Percentiles rank a stretch among this genome's conserved stretches.
Conservation (phyloP, 2,329 filamentous ascomycete species). For the Phaeosphaeriaceae sp. region DNA sequence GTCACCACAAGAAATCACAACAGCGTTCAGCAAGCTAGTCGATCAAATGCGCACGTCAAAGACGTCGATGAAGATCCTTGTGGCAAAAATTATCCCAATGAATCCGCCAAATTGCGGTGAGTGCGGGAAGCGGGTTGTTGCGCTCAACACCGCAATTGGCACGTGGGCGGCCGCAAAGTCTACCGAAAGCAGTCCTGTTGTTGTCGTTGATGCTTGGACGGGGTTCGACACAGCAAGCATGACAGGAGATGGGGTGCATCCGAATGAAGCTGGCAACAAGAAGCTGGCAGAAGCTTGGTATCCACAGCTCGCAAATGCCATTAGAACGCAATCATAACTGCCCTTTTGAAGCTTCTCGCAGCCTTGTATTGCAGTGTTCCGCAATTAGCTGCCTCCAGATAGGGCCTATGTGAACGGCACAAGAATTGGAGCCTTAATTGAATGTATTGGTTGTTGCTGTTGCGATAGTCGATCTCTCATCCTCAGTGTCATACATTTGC, state of each 20-base stretch:
- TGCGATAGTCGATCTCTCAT: no score
- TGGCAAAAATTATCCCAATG: constrained; percentile 21
- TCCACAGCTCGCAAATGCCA: constrained; percentile 13
- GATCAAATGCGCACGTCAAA: constrained; percentile 52
- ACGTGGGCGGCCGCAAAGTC: constrained; percentile 22
- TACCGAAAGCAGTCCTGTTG: constrained; percentile 15
- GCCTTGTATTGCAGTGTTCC: no score
- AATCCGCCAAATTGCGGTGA: constrained; percentile 15
- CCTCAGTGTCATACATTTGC: no score
- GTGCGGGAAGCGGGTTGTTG: constrained; percentile 17
- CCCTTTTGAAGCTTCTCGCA: no score
- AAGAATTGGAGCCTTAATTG: no score
- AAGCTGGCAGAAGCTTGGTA: constrained; percentile 25
- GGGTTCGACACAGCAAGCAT: constrained; percentile 29
- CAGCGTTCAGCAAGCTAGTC: constrained; percentile 46
- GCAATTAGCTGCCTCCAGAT: no score
- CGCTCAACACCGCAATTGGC: constrained; percentile 27
- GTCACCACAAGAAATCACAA: constrained; percentile 36
- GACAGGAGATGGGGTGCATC: constrained; percentile 35
- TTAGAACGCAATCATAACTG: no score
- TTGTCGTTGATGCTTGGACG: constrained; percentile 26
- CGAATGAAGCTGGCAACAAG: constrained; percentile 26
- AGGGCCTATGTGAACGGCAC: no score
- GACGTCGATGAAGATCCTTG: constrained; percentile 47
- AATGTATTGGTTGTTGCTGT: no score